phyloP scores from a whole-genome alignment of 75 land plant genomes.

The Chamaecyparis obtusa region DNA sequence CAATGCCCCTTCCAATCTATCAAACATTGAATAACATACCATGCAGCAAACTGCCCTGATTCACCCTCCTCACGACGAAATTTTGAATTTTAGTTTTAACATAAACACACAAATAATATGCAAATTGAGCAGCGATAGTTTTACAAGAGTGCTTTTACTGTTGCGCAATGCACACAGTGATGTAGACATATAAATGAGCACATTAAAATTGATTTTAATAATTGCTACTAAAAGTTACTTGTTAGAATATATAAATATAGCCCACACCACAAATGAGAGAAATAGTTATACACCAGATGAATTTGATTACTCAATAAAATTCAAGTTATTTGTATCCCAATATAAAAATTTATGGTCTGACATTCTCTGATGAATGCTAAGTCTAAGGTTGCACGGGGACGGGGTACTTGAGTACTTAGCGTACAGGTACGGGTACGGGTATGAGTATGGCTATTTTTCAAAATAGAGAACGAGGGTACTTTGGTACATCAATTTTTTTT shows the following conservation, averaged over 20 bases:
- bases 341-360: background rate
- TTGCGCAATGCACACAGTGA: background rate
- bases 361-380: background rate
- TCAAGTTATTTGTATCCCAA: background rate
- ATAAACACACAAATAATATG: background rate
- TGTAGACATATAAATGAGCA: background rate
- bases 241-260: background rate
- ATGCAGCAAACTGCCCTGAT: background rate
- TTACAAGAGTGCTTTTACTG: background rate
- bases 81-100: background rate
- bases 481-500: too few relatives aligned
- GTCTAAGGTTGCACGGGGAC: too few relatives aligned
- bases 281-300: background rate
- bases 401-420: too few relatives aligned
- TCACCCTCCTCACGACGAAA: background rate
- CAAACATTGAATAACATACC: background rate
- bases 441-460: too few relatives aligned
- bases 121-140: background rate
- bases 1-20: too few relatives aligned
- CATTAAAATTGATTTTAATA: background rate
- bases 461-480: too few relatives aligned
- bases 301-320: background rate
- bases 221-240: background rate
- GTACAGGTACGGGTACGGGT: too few relatives aligned
- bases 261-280: background rate